Percentiles rank a stretch among this genome's conserved stretches.
phyloP scores from a whole-genome alignment of 306 rosid species.

The Vigna angularis region DNA sequence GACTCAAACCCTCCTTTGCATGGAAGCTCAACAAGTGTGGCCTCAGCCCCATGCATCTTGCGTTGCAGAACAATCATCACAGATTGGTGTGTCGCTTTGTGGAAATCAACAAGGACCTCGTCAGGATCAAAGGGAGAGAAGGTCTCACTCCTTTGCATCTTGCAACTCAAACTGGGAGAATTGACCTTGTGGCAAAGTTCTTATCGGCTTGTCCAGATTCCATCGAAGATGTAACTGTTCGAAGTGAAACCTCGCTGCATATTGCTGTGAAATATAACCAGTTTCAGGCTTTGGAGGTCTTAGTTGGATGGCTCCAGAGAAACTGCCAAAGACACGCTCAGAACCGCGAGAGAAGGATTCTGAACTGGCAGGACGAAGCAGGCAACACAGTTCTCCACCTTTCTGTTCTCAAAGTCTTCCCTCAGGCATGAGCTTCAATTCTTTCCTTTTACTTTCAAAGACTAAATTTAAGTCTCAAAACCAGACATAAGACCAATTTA shows the following conservation, averaged over 20 bases:
- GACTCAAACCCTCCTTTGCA: constrained; percentile 50
- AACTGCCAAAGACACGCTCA: background rate
- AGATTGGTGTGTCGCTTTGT: constrained; percentile 33
- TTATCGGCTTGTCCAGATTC: constrained; percentile 47
- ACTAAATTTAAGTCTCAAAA: too few relatives aligned
- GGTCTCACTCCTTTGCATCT: constrained; percentile 50
- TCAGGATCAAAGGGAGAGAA: constrained; percentile 53
- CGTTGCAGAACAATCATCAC: constrained; percentile 38
- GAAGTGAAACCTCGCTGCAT: constrained; percentile 53
- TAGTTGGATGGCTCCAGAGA: constrained; percentile 44
- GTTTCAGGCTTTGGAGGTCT: constrained; percentile 38
- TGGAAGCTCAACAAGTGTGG: constrained; percentile 52
- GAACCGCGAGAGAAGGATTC: background rate
- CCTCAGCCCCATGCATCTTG: constrained; percentile 47
- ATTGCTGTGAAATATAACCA: constrained; percentile 44
- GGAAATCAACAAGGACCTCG: constrained; percentile 29
- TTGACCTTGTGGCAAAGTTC: constrained; percentile 42
- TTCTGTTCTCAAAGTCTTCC: constrained; percentile 33
- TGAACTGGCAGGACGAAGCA: constrained; percentile 43
- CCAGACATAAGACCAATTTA: too few relatives aligned
- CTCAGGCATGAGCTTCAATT: constrained; percentile 30
- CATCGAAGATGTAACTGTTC: constrained; percentile 44
- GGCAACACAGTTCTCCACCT: constrained; percentile 53
- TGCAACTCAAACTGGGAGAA: constrained; percentile 37
- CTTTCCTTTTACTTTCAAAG: too few relatives aligned